Evolutionary conservation across 2,329 filamentous ascomycete genomes (phyloP), one percentile per base, ranked within the genome.

Genomic region (Aspergillus eucalypticola): DNA sequence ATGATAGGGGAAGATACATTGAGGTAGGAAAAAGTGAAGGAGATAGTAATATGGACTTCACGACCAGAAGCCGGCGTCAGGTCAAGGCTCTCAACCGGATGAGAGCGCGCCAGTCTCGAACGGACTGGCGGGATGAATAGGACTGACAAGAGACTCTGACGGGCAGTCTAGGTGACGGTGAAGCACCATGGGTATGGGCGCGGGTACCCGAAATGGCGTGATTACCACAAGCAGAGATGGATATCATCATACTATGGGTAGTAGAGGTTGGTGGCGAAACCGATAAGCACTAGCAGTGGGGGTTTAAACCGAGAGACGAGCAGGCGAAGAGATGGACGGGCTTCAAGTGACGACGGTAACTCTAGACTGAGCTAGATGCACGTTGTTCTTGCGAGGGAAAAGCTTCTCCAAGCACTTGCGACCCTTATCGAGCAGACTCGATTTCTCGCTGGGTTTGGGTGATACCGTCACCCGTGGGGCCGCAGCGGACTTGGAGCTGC

Each of bases 401-500:
- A 55, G 44, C 53, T 55, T 55, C 53, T 55, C 53, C 53, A 55
- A 44, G 53, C 53, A 55, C n/a, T 32, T 42, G 53, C 53, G 53
- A 13, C 53, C 53, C 39, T 55, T 55, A 27, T 55, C 53, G 39
- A 55, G 53, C 39, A 55, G 53, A 25, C 53, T 55, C 39, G 41
- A 44, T 3, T 46, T 55, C 53, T 55, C 53, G n/a, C 25, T 46
- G 25, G 53, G 13, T 8, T 29, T 44, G 8, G 53, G 25, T 10
- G 53, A 17, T 5, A 29, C 25, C 25, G 41, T 55, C 53, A 46
- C 13, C 53, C 39, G 53, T 32, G 53, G 39, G 25, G 53, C 53
- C 15, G 53, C 23, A 3, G 41, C 25, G 27, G 53, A 8, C 53
- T 55, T 55, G 53, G 41, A 46, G 23, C 39, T 44, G 29, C 50